phyloP scores from a whole-genome alignment of 1,284 basidiomycete genomes.

The Puccinia polysora region DNA sequence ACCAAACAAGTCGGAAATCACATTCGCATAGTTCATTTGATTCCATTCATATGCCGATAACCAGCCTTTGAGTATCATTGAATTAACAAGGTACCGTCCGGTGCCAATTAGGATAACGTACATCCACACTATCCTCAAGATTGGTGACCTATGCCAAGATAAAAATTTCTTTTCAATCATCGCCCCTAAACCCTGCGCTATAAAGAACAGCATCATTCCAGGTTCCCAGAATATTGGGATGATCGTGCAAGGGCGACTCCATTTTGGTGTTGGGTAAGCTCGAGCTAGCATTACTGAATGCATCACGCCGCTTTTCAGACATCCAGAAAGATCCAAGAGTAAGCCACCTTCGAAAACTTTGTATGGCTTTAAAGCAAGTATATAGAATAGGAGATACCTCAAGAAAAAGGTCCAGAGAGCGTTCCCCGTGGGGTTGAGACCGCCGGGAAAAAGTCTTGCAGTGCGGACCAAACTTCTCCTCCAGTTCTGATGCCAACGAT shows the following conservation, averaged over 20 bases:
- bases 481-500: conserved; percentile 41
- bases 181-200: conserved; percentile 30
- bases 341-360: neutral
- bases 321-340: neutral
- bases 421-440: conserved; percentile 2
- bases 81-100: conserved; percentile 24
- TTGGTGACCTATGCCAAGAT: neutral
- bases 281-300: conserved; percentile 30
- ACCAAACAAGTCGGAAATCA: conserved; percentile 27
- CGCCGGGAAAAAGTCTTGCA: conserved; percentile 32
- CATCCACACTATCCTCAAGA: conserved; percentile 24
- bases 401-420: conserved; percentile 37
- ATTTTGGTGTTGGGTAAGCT: conserved; percentile 29
- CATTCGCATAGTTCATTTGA: conserved; percentile 30
- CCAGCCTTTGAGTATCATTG: conserved; percentile 37
- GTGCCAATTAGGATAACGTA: conserved; percentile 32
- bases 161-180: conserved; percentile 21
- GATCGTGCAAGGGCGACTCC: conserved; percentile 10
- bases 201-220: conserved; percentile 39
- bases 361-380: too few relatives aligned
- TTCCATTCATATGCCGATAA: conserved; percentile 35
- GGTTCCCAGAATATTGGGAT: conserved; percentile 39
- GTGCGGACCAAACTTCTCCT: conserved; percentile 29
- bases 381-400: too few relatives aligned
- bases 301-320: conserved; percentile 23